These are phyloP conservation scores for Adiantum capillusveneris DNA, from an alignment of 75 land plant species.

Conservation along the genomic window DNA sequence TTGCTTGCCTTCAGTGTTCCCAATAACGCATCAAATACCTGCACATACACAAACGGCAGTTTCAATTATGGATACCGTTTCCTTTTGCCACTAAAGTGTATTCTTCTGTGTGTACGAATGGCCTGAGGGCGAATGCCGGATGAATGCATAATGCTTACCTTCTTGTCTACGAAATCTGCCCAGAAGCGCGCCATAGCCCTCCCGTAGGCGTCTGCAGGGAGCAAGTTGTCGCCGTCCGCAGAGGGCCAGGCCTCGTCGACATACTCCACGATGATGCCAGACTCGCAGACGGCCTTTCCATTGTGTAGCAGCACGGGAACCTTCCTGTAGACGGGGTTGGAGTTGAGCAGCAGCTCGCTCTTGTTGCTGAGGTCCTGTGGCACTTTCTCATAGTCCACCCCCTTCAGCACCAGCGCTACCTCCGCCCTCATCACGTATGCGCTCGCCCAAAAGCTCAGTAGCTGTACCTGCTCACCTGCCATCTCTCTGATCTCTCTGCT, in stretches of 20 bases:
- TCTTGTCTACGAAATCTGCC: conserved; percentile 32
- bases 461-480: conserved; percentile 11
- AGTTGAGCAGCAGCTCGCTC: conserved; percentile 15
- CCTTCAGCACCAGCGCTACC: conserved; percentile 10
- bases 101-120: no score
- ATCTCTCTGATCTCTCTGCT: background rate
- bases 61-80: no score
- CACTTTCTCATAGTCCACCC: conserved; percentile 3
- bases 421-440: conserved; percentile 14
- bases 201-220: conserved; percentile 19
- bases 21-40: no score
- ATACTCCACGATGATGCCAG: conserved; percentile 18
- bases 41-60: no score
- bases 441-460: conserved; percentile 20
- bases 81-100: no score
- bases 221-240: conserved; percentile 2
- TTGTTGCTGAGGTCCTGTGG: conserved; percentile 14
- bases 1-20: no score
- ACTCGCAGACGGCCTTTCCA: conserved; percentile 29
- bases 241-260: conserved; percentile 22
- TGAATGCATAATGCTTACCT: no score
- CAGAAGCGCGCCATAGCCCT: conserved; percentile 26
- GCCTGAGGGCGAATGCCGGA: no score
- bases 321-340: conserved; percentile 20
- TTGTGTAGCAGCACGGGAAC: no score